Base-by-base conservation (phyloP, 768 basidiomycete genomes). In the Tremella fuciformis region DNA sequence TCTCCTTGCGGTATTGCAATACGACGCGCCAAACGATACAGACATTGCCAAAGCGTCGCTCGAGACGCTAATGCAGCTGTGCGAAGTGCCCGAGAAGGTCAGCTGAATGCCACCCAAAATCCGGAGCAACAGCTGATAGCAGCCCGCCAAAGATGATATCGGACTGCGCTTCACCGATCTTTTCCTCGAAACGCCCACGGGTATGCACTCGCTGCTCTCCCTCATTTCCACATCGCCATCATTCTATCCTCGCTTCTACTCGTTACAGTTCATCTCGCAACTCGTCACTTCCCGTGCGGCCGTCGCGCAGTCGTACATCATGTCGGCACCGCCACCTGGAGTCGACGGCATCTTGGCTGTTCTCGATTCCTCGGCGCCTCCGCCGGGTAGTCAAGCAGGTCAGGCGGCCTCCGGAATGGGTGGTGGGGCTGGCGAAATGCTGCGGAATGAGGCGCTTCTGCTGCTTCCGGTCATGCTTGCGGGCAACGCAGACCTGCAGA, bases 401-500 rank as follows among this genome's bases (percentile, higher is more conserved):
- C 47, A 55, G 41, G 57, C 41, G 26, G 49, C 41, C 44, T 38
- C 59, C 2, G 47, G 50, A 24, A 62, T 66, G 46, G 64, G 65
- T 18, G 72, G 72, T 16, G 74, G 76, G 22, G 76, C 74, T 1
- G 56, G 63, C 11, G 76, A 77, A 52, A 77, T 75, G 74, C 47
- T 77, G 24, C 54, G 72, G 19, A 76, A 66, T 78, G 90, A 97
- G 82, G 87, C 85, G 21, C 84, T 96, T 39, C 81, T 85, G 15
- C 84, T 93, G 78, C 82, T 92, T 34, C 88, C 93, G 61, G 80
- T 85, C 4, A 80, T 99, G 13, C 84, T 88, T 38, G 84, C 85
- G 0, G 88, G 92, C 66, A 97, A 88, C 66, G 84, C 88, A 29
- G 91, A 97, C 74, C 89, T 99, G 37, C 94, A 97, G 72, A 98